phyloP scores from a whole-genome alignment of 352 stramenopile species.

The Phytophthora niederhauseri region DNA sequence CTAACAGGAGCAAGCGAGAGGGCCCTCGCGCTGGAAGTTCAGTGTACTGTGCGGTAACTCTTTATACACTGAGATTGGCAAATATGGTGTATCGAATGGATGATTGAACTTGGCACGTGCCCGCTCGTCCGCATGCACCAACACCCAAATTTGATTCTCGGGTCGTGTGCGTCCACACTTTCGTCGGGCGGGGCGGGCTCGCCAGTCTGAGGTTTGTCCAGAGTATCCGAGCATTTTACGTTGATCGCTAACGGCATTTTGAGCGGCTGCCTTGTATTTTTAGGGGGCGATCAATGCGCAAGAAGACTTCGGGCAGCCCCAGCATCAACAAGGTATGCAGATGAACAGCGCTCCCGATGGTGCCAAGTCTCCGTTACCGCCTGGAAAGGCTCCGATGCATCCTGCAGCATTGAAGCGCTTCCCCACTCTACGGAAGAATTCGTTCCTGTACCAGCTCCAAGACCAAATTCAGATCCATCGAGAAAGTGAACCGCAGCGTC shows the following conservation, averaged over 20 bases:
- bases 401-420: conserved; percentile 38
- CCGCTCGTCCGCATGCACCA: no score
- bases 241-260: conserved; percentile 8
- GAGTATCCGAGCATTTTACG: neutral
- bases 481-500: conserved; percentile 47
- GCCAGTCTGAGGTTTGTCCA: neutral
- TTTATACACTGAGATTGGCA: no score
- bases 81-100: no score
- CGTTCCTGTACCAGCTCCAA: conserved; percentile 64
- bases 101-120: no score
- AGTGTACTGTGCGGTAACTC: no score
- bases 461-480: conserved; percentile 58
- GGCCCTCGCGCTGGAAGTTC: no score
- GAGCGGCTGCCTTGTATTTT: conserved; percentile 26
- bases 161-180: no score
- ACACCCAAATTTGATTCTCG: no score
- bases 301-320: no score
- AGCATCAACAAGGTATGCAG: conserved; percentile 12
- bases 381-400: conserved; percentile 22
- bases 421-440: conserved; percentile 37
- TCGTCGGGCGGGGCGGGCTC: no score
- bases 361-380: conserved; percentile 9
- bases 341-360: neutral
- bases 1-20: no score
- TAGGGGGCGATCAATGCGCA: conserved; percentile 7